Evolutionary conservation across 805 yeast genomes (phyloP).

Genomic region (Saccharomyces eubayanus): DNA sequence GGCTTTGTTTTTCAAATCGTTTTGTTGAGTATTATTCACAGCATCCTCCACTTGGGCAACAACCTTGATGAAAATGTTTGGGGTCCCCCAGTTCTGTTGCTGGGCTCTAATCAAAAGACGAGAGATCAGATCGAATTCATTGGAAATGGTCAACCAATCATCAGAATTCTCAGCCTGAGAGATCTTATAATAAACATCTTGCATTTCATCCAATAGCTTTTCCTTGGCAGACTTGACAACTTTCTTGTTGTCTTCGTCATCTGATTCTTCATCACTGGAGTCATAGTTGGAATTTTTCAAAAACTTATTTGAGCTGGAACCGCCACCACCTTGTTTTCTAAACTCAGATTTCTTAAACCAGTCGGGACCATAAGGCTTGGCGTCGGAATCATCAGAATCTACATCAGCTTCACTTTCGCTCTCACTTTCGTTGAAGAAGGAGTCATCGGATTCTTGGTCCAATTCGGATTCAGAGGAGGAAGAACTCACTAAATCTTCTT

Average conservation of each 20-base stretch:
- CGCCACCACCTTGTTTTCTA: slow-evolving; percentile 28
- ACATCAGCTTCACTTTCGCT: slow-evolving; percentile 35
- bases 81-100: slow-evolving; percentile 68
- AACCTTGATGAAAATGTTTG: slow-evolving; percentile 59
- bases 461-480: slow-evolving; percentile 12
- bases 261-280: slow-evolving; percentile 37
- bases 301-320: slow-evolving; percentile 27
- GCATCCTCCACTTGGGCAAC: slow-evolving; percentile 67
- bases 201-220: slow-evolving; percentile 82
- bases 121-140: slow-evolving; percentile 71
- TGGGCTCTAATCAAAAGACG: slow-evolving; percentile 57
- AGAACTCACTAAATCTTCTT: slow-evolving; percentile 31
- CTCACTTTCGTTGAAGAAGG: slow-evolving; percentile 32
- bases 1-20: slow-evolving; percentile 71
- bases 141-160: slow-evolving; percentile 71
- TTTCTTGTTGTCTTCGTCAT: slow-evolving; percentile 63
- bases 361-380: slow-evolving; percentile 37
- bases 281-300: slow-evolving; percentile 31
- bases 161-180: slow-evolving; percentile 59
- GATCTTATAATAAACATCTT: slow-evolving; percentile 53
- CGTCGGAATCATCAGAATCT: slow-evolving; percentile 37
- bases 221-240: slow-evolving; percentile 92
- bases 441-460: slow-evolving; percentile 32
- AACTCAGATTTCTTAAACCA: slow-evolving; percentile 37
- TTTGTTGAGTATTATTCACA: slow-evolving; percentile 45